Conservation (phyloP, 1,139 yeast species). For the Meyerozyma elateridarum region DNA sequence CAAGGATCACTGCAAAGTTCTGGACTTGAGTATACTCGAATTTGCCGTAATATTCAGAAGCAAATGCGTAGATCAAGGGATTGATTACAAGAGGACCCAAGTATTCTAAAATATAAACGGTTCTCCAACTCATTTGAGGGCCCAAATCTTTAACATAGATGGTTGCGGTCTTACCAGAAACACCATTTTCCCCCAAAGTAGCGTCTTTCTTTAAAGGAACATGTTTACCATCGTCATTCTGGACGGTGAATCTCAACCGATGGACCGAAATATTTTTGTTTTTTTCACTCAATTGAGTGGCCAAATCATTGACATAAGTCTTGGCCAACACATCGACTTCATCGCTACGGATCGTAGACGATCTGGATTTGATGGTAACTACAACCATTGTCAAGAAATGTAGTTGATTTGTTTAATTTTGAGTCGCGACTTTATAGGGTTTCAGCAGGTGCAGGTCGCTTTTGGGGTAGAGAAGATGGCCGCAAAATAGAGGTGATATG, state of each 20-base stretch:
- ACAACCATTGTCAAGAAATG: conserved; percentile 23
- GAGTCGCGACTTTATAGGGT: neutral
- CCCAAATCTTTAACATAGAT: conserved; percentile 80
- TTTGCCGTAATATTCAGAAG: conserved; percentile 22
- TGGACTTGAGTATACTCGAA: conserved; percentile 48
- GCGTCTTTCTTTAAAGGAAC: conserved; percentile 29
- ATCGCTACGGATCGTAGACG: conserved; percentile 41
- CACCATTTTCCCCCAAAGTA: conserved; percentile 26
- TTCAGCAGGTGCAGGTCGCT: too few relatives aligned
- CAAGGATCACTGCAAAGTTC: conserved; percentile 46
- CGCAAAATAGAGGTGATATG: too few relatives aligned
- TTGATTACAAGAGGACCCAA: conserved; percentile 85
- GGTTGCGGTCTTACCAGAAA: conserved; percentile 25
- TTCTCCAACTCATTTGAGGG: conserved; percentile 88
- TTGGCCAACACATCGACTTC: conserved; percentile 31
- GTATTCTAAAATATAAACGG: conserved; percentile 83
- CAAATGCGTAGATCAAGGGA: conserved; percentile 53
- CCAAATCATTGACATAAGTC: conserved; percentile 10
- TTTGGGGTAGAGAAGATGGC: too few relatives aligned
- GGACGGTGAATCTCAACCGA: conserved; percentile 34
- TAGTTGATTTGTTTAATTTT: too few relatives aligned
- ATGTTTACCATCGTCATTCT: conserved; percentile 27
- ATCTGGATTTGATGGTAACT: conserved; percentile 46
- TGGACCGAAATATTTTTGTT: conserved; percentile 15
- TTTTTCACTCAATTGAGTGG: conserved; percentile 7